A percentile compares a stretch with the other conserved stretches of the same genome.
phyloP scores from a whole-genome alignment of 2,329 filamentous ascomycete species.

The Fusarium fujikuroi region DNA sequence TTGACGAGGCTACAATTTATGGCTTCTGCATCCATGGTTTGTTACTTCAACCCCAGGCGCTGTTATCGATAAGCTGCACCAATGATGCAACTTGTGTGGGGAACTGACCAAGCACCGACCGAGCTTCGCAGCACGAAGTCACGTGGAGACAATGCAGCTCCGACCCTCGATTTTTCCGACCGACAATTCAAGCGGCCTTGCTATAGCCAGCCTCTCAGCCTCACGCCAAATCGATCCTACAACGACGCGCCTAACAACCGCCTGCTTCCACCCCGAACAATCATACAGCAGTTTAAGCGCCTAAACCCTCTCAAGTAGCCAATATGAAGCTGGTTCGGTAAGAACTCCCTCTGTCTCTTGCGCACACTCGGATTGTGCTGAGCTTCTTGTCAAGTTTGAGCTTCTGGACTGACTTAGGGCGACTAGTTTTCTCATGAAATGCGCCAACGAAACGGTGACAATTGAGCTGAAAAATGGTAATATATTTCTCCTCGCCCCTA shows the following conservation, averaged over 20 bases:
- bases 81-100: constrained; percentile 25
- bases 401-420: constrained; percentile 42
- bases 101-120: background rate
- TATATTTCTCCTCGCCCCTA: background rate
- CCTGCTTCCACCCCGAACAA: constrained; percentile 14
- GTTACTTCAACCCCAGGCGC: constrained; percentile 17
- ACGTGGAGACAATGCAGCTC: constrained; percentile 38
- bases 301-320: constrained; percentile 44
- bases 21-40: constrained; percentile 20
- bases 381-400: constrained; percentile 35
- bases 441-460: constrained; percentile 97
- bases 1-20: constrained; percentile 43
- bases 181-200: constrained; percentile 44
- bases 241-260: constrained; percentile 35
- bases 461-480: constrained; percentile 98
- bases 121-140: constrained; percentile 10
- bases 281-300: constrained; percentile 1
- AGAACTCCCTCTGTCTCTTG: constrained; percentile 47
- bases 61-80: constrained; percentile 37
- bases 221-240: constrained; percentile 40
- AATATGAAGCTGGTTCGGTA: constrained; percentile 98
- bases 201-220: constrained; percentile 45
- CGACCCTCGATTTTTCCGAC: constrained; percentile 48
- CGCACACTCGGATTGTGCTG: constrained; percentile 32
- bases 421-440: constrained; percentile 97